phyloP scores from a whole-genome alignment of 441 rosid species.

The Mallotus japonicus region DNA sequence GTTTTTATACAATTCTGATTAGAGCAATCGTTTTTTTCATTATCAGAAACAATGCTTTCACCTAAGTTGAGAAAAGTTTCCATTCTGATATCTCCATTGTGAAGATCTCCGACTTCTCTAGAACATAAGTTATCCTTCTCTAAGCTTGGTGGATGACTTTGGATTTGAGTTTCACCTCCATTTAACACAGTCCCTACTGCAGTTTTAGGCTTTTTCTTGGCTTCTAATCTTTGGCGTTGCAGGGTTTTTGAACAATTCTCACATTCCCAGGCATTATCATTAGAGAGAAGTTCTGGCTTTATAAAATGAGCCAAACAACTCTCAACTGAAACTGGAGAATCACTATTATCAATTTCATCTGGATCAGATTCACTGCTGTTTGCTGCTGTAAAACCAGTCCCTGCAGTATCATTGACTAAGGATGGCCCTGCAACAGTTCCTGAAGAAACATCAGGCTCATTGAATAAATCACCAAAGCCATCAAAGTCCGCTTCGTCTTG shows the following conservation, averaged over 20 bases:
- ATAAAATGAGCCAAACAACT: constrained; percentile 80
- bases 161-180: constrained; percentile 32
- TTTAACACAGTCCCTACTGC: constrained; percentile 20
- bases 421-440: constrained; percentile 64
- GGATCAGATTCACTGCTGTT: constrained; percentile 86
- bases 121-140: constrained; percentile 21
- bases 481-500: constrained; percentile 63
- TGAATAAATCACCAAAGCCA: constrained; percentile 83
- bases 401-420: constrained; percentile 40
- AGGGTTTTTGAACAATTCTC: constrained; percentile 69
- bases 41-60: constrained; percentile 30
- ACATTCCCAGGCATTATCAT: constrained; percentile 96
- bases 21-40: constrained; percentile 24
- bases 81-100: constrained; percentile 25
- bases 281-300: constrained; percentile 74
- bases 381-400: constrained; percentile 44
- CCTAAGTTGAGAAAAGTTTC: constrained; percentile 15
- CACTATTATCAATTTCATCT: constrained; percentile 82
- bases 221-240: constrained; percentile 38
- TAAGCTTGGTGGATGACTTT: constrained; percentile 20
- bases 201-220: constrained; percentile 38
- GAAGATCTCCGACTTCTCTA: constrained; percentile 25
- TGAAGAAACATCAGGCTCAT: constrained; percentile 65
- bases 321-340: constrained; percentile 84
- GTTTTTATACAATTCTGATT: constrained; percentile 26